Evolutionary conservation across 2,329 filamentous ascomycete genomes (phyloP).

Genomic region (Calycina herbarum): DNA sequence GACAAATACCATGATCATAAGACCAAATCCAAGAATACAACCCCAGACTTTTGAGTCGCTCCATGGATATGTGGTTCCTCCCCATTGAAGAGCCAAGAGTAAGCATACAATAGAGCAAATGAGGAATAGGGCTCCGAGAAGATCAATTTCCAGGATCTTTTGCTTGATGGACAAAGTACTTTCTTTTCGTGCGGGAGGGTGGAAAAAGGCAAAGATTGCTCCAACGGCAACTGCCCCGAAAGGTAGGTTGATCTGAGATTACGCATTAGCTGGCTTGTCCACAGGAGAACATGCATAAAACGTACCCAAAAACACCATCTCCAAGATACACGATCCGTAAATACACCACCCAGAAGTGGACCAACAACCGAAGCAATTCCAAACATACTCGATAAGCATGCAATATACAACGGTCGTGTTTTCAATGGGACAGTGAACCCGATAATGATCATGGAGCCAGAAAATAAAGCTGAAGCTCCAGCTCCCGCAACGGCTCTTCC

Average conservation of each 20-base stretch:
- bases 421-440: slow-evolving; percentile 42
- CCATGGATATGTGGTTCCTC: slow-evolving; percentile 48
- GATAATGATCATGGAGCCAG: slow-evolving; percentile 39
- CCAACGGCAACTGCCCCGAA: slow-evolving; percentile 43
- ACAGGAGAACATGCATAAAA: slow-evolving; percentile 30
- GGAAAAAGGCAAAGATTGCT: slow-evolving; percentile 46
- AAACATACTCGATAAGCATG: slow-evolving; percentile 37
- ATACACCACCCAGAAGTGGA: slow-evolving; percentile 41
- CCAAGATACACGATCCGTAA: slow-evolving; percentile 43
- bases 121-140: slow-evolving; percentile 46
- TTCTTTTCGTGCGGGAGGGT: slow-evolving; percentile 40
- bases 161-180: slow-evolving; percentile 37
- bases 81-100: slow-evolving; percentile 51
- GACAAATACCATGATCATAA: slow-evolving; percentile 41
- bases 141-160: slow-evolving; percentile 49
- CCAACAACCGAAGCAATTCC: slow-evolving; percentile 38
- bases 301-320: slow-evolving; percentile 43
- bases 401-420: slow-evolving; percentile 37
- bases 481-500: slow-evolving; percentile 40
- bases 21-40: slow-evolving; percentile 43
- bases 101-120: slow-evolving; percentile 47
- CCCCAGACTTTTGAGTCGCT: slow-evolving; percentile 45
- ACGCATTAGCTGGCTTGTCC: slow-evolving; percentile 4
- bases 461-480: slow-evolving; percentile 38
- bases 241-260: slow-evolving; percentile 43